Evolutionary conservation across 179 eudicot genomes (phyloP).

Genomic region (Patellifolia procumbens): DNA sequence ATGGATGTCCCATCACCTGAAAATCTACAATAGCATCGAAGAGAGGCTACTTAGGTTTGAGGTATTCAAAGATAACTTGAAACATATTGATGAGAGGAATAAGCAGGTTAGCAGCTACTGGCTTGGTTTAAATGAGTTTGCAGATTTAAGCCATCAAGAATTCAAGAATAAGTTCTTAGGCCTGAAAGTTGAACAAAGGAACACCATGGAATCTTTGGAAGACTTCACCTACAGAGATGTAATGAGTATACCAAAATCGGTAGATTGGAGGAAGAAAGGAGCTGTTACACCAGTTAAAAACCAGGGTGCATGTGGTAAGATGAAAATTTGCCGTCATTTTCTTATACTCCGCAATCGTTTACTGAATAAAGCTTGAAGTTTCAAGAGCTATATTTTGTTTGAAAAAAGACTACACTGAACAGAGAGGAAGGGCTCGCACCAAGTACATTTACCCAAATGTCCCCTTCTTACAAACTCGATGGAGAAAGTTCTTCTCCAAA

Average conservation of each 20-base stretch:
- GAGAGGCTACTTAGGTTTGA: constrained; percentile 40
- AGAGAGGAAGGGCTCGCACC: too few species aligned
- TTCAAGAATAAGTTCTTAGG: constrained; percentile 62
- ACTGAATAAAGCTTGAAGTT: too few species aligned
- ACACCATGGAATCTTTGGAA: constrained; percentile 22
- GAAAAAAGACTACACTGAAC: too few species aligned
- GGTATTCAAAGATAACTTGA: constrained; percentile 43
- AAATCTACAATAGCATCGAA: constrained; percentile 35
- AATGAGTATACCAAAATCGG: constrained; percentile 49
- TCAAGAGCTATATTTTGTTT: too few species aligned
- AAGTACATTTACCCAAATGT: too few species aligned
- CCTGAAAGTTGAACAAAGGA: constrained; percentile 30
- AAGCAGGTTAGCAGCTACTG: constrained; percentile 40
- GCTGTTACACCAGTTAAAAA: constrained; percentile 65
- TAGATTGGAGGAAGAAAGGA: constrained; percentile 72
- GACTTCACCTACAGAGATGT: constrained; percentile 52
- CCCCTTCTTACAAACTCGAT: too few species aligned
- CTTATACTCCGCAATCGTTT: too few species aligned
- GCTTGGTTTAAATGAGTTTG: constrained; percentile 74
- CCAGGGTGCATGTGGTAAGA: constrained; percentile 73
- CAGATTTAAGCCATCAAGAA: constrained; percentile 71
- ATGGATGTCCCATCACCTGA: constrained; percentile 43
- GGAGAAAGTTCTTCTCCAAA: not conserved
- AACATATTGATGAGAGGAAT: constrained; percentile 41
- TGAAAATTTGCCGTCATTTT: not conserved